phyloP scores from a whole-genome alignment of 768 basidiomycete genomes.

The Trametes cubensis region DNA sequence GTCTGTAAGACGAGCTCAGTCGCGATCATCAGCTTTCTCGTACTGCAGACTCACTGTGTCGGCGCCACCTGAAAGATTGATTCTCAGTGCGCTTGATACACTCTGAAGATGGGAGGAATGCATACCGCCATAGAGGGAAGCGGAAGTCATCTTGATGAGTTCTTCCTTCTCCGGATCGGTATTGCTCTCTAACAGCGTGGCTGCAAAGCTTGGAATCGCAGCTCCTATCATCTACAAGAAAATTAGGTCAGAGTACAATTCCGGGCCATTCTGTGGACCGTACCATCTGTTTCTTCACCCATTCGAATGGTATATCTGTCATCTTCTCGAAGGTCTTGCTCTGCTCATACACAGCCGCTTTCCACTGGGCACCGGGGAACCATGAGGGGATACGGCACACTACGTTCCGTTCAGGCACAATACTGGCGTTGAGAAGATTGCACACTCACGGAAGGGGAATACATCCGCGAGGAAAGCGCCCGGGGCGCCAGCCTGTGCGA shows the following conservation, averaged over 20 bases:
- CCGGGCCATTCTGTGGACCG: not conserved
- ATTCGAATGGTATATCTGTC: slow-evolving; percentile 34
- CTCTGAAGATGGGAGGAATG: not conserved
- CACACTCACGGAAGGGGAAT: slow-evolving; percentile 35
- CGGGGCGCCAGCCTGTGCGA: slow-evolving; percentile 30
- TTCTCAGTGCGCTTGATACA: not conserved
- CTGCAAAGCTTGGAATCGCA: slow-evolving; percentile 26
- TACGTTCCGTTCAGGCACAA: slow-evolving; percentile 13
- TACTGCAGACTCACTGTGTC: slow-evolving; percentile 19
- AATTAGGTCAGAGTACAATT: not conserved
- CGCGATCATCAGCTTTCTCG: not conserved
- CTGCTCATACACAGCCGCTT: slow-evolving; percentile 36
- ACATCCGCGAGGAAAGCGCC: slow-evolving; percentile 41
- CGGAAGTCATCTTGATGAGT: slow-evolving; percentile 21
- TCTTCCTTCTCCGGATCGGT: slow-evolving; percentile 11
- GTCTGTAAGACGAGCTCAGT: slow-evolving; percentile 27
- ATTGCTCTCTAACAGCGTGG: slow-evolving; percentile 21
- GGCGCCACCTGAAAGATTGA: slow-evolving; percentile 19
- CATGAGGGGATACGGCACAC: slow-evolving; percentile 43
- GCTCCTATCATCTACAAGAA: slow-evolving; percentile 23
- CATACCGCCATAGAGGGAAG: slow-evolving; percentile 25
- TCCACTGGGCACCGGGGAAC: slow-evolving; percentile 44
- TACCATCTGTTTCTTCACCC: slow-evolving; percentile 39
- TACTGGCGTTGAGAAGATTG: not conserved
- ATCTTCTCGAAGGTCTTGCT: slow-evolving; percentile 22